These are phyloP conservation scores for Gossypioides kirkii DNA, from an alignment of 345 rosid species.

Conservation along the genomic window DNA sequence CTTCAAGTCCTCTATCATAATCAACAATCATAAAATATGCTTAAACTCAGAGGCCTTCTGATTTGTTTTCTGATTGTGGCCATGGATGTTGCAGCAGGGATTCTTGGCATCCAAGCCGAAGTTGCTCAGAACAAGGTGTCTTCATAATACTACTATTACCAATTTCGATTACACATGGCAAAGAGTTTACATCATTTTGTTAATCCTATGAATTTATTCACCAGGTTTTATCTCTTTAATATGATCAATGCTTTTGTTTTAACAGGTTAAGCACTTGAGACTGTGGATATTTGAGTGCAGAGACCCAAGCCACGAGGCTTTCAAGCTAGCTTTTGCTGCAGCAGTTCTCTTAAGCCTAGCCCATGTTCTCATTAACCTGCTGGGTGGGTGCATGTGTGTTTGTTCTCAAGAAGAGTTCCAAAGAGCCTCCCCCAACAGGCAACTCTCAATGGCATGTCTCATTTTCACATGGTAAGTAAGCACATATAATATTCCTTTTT, in stretches of 20 bases:
- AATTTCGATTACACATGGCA: background rate
- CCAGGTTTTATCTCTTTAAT: too few species aligned
- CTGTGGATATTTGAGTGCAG: conserved; percentile 85
- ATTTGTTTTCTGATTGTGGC: conserved; percentile 73
- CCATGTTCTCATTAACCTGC: conserved; percentile 62
- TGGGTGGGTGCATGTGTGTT: conserved; percentile 79
- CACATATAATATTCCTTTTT: background rate
- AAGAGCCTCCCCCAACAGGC: conserved; percentile 59
- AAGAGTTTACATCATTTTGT: background rate
- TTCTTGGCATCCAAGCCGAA: conserved; percentile 88
- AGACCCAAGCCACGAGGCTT: conserved; percentile 84
- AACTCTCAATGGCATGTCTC: conserved; percentile 73
- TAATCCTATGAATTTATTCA: background rate
- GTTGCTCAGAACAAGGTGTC: conserved; percentile 70
- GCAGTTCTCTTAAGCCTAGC: conserved; percentile 57
- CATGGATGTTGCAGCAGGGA: conserved; percentile 76
- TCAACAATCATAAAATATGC: conserved; percentile 29
- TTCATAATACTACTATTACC: background rate
- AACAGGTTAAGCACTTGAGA: conserved; percentile 75
- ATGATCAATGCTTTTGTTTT: background rate
- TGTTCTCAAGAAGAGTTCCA: conserved; percentile 84
- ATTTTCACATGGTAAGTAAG: conserved; percentile 64
- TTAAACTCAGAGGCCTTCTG: conserved; percentile 52
- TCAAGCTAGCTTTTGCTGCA: conserved; percentile 73
- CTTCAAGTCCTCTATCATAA: background rate